Evolutionary conservation across 768 basidiomycete species (phyloP).

Genomic region (Trametes punicea): DNA sequence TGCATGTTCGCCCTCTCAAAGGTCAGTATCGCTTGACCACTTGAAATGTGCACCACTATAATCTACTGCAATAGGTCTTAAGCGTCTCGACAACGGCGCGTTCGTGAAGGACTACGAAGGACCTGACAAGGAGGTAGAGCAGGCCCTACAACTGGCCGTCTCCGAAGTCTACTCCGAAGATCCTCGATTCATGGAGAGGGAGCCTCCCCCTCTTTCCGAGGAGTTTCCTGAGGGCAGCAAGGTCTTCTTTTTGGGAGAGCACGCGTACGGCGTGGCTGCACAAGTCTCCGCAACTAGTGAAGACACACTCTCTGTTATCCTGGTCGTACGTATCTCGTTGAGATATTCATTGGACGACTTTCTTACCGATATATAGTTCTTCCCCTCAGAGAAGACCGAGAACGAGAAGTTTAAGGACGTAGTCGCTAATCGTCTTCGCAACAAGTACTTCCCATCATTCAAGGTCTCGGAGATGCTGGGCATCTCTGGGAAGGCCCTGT

Average conservation of each 20-base stretch:
- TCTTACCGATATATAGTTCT: conserved; percentile 54
- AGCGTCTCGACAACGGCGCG: conserved; percentile 83
- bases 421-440: conserved; percentile 47
- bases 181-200: conserved; percentile 78
- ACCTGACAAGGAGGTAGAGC: conserved; percentile 75
- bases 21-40: too few relatives aligned
- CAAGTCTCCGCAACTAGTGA: conserved; percentile 76
- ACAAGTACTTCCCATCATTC: conserved; percentile 76
- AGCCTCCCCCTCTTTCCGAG: conserved; percentile 74
- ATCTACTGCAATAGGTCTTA: too few relatives aligned
- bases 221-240: conserved; percentile 90
- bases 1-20: conserved; percentile 90
- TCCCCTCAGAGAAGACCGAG: conserved; percentile 79
- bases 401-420: conserved; percentile 73
- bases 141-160: conserved; percentile 85
- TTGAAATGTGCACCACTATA: too few relatives aligned
- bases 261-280: conserved; percentile 94
- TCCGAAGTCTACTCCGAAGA: conserved; percentile 83
- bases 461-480: conserved; percentile 69
- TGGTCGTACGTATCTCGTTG: conserved; percentile 60
- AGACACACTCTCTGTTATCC: conserved; percentile 69
- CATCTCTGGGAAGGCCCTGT: conserved; percentile 75
- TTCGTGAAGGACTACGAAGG: conserved; percentile 94
- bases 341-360: background rate
- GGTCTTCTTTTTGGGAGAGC: conserved; percentile 94